Percentiles rank a stretch among this genome's conserved stretches.
These are phyloP conservation scores for Amanita jacksonii DNA, from an alignment of 768 basidiomycete species.

Conservation along the genomic window DNA sequence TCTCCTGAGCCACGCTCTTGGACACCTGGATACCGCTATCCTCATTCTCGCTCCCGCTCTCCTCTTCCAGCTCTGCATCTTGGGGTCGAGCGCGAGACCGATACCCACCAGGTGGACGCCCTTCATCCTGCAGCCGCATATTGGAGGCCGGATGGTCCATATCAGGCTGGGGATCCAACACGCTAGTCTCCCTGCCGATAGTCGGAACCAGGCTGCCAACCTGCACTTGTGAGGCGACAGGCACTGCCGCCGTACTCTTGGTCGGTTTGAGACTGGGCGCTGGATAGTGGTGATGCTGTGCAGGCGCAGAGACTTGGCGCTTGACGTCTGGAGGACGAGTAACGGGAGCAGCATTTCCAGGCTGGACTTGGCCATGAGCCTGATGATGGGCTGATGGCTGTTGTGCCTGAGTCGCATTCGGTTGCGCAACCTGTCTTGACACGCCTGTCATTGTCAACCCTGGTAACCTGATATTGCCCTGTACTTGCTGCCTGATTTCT, in stretches of 20 bases:
- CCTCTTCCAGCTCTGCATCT: conserved; percentile 61
- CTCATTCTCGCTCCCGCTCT: conserved; percentile 42
- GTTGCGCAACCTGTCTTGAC: conserved; percentile 13
- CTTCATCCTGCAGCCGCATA: background rate
- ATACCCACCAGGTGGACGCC: conserved; percentile 29
- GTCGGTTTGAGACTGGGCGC: conserved; percentile 32
- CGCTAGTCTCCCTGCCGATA: conserved; percentile 2
- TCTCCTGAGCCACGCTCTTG: conserved; percentile 61
- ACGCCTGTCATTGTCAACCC: conserved; percentile 13
- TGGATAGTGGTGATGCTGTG: conserved; percentile 1
- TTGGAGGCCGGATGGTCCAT: background rate
- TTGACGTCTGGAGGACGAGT: background rate
- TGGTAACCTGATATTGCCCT: conserved; percentile 10
- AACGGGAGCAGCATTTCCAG: background rate
- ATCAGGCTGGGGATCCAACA: background rate
- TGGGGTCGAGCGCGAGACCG: conserved; percentile 57
- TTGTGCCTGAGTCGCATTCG: conserved; percentile 11
- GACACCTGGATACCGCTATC: conserved; percentile 46
- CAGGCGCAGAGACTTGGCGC: conserved; percentile 4
- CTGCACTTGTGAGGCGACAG: conserved; percentile 34
- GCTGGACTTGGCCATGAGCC: conserved; percentile 1
- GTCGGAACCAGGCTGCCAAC: conserved; percentile 9
- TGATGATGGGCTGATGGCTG: conserved; percentile 1
- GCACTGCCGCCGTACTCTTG: conserved; percentile 52
- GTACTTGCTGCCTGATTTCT: conserved; percentile 26